Evolutionary conservation across 306 rosid species (phyloP), one percentile per base, ranked within the genome.

Genomic region (Purshia tridentata): DNA sequence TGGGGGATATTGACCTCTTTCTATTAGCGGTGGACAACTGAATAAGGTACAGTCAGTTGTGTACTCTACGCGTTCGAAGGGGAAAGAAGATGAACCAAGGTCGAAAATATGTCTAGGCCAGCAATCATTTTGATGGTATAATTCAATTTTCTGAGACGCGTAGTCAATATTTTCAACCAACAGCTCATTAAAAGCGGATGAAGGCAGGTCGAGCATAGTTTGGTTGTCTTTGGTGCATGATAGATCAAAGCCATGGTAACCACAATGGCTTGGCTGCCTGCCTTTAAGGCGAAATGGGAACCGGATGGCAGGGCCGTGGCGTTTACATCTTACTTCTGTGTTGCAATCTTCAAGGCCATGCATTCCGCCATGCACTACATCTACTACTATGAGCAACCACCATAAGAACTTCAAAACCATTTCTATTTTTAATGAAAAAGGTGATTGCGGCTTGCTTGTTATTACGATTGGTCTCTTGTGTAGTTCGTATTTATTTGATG

Each of bases 221-320:
- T 50, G 16, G 1, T 22, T 40, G 2, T 9, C 12, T 0, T 48
- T 6, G 5, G 76, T 60, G 65, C 92, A 88, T 13, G 78, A 46
- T 13, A 88, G 9, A 53, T 75, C 85, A 76, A 84, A 88, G 3
- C 83, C 91, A 0, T 71, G 84, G 20, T 22, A 77, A 47, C 85
- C 81, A 52, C 78, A 76, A 0, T 35, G 13, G 3, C 0, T 2
- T 44, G 69, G 48, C 9, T 78, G 77, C 3, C 15, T 54, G 14
- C 49, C 76, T 73, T 56, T 76, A 37, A 82, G 76, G 18, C 72
- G 9, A 46, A 84, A 87, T 39, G 87, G 91, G 78, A 84, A 87
- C 14, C 75, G 69, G 40, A 87, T 64, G 13, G 6, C 4, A 0
- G 66, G 73, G 42, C 81, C 79, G 2, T 39, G 0, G 1, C 0